phyloP scores from a whole-genome alignment of 2,329 filamentous ascomycete species.

The Apiospora malaysiana region DNA sequence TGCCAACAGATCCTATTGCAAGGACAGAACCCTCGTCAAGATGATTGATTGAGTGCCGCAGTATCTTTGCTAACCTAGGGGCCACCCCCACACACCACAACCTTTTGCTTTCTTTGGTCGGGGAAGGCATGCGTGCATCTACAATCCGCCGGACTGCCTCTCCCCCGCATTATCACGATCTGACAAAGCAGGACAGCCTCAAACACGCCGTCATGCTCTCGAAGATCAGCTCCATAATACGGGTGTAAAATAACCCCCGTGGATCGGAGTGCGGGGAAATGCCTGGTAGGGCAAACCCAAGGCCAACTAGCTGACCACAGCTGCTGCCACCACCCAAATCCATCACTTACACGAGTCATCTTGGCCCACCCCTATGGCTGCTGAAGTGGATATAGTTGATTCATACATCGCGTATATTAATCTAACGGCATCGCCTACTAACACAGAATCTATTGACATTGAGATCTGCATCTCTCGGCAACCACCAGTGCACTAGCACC shows the following conservation, averaged over 20 bases:
- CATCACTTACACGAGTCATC: conserved; percentile 11
- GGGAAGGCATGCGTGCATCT: not conserved
- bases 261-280: not conserved
- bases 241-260: conserved; percentile 15
- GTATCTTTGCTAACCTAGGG: not conserved
- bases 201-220: not conserved
- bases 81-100: not conserved
- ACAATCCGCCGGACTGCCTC: not conserved
- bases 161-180: conserved; percentile 9
- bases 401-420: not conserved
- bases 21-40: not conserved
- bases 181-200: not conserved
- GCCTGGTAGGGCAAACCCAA: not conserved
- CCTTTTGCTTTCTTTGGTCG: not conserved
- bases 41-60: not conserved
- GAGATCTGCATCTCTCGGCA: not conserved
- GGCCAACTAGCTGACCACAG: not conserved
- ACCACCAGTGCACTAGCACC: not conserved
- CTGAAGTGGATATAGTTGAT: not conserved
- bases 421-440: not conserved
- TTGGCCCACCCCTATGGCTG: not conserved
- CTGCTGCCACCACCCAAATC: not conserved
- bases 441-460: not conserved
- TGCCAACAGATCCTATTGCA: not conserved
- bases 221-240: not conserved